Percentiles rank a stretch among this genome's conserved stretches.
phyloP scores from a whole-genome alignment of 2,329 filamentous ascomycete genomes.

The Fusarium buxicola region DNA sequence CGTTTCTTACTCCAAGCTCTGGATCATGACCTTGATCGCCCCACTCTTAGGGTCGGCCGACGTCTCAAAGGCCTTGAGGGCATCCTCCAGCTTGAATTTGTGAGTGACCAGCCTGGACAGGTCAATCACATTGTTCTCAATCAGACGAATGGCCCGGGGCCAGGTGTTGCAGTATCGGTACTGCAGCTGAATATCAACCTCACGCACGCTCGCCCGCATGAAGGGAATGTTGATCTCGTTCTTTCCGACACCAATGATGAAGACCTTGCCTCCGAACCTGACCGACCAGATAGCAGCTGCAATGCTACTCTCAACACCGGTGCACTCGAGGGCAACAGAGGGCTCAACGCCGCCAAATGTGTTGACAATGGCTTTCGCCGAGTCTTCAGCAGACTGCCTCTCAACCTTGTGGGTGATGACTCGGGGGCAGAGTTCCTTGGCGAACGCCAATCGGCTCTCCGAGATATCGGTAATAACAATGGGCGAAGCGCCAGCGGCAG shows the following conservation, averaged over 20 bases:
- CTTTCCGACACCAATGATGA: constrained; percentile 94
- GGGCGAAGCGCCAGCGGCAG: constrained; percentile 88
- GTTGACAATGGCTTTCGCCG: constrained; percentile 73
- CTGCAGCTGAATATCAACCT: constrained; percentile 96
- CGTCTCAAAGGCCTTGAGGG: constrained; percentile 88
- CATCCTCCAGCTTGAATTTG: constrained; percentile 86
- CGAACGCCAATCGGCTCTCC: constrained; percentile 84
- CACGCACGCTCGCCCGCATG: constrained; percentile 89
- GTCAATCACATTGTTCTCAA: constrained; percentile 86
- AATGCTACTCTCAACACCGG: constrained; percentile 91
- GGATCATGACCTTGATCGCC: constrained; percentile 98
- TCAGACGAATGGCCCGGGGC: constrained; percentile 89
- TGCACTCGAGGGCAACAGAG: constrained; percentile 88
- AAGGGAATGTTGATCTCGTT: constrained; percentile 97
- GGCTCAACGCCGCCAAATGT: constrained; percentile 85
- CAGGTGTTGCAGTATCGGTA: constrained; percentile 97
- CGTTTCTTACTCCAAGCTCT: constrained; percentile 67
- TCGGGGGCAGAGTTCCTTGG: constrained; percentile 82
- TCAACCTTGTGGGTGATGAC: constrained; percentile 85
- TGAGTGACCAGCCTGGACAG: constrained; percentile 88
- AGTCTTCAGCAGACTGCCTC: constrained; percentile 74
- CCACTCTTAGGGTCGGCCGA: constrained; percentile 89
- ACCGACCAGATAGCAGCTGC: constrained; percentile 86
- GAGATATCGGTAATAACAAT: constrained; percentile 97
- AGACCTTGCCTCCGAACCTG: constrained; percentile 97